Evolutionary conservation across 2,329 filamentous ascomycete genomes (phyloP), one percentile per base, ranked within the genome.

Genomic region (Graphilbum sp.): DNA sequence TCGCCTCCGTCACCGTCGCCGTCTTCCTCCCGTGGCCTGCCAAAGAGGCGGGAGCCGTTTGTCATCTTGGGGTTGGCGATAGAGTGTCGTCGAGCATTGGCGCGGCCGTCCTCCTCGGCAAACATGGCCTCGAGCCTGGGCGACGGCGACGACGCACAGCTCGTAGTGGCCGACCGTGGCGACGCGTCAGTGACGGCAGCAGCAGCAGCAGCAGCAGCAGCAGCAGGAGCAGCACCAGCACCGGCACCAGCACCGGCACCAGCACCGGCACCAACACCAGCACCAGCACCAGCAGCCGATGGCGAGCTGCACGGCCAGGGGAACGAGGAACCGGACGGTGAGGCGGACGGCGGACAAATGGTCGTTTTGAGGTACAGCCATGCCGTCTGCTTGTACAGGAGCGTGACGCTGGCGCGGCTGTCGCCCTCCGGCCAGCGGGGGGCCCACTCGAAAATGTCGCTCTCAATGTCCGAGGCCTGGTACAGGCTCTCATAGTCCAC

Each of bases 401-500:
- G 55, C 2, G 63, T 67, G 1, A 73, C 70, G 1, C 63, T 57
- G 36, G 71, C 62, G 16, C 73, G 66, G 46, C 63, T 67, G 45
- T 78, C 73, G 1, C 69, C 69, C 0, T 57, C 51, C 0, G 69
- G 66, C 67, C 70, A 75, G 8, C 57, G 52, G 3, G 83, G 82
- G 19, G 69, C 67, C 86, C 86, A 94, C 13, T 72, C 67, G 6
- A 75, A 69, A 37, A 94, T 77, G 5, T 71, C 75, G 13, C 69
- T 68, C 46, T 92, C 80, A 48, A 94, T 86, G 37, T 77, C 72
- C 6, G 79, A 75, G 0, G 82, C 84, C 34, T 73, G 71, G 48
- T 76, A 79, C 10, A 90, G 62, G 11, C 75, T 78, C 19, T 70
- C 66, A 51, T 85, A 86, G 54, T 86, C 77, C 32, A 87, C 76